phyloP scores from a whole-genome alignment of 2,329 filamentous ascomycete species.

The Trichoderma gracile region DNA sequence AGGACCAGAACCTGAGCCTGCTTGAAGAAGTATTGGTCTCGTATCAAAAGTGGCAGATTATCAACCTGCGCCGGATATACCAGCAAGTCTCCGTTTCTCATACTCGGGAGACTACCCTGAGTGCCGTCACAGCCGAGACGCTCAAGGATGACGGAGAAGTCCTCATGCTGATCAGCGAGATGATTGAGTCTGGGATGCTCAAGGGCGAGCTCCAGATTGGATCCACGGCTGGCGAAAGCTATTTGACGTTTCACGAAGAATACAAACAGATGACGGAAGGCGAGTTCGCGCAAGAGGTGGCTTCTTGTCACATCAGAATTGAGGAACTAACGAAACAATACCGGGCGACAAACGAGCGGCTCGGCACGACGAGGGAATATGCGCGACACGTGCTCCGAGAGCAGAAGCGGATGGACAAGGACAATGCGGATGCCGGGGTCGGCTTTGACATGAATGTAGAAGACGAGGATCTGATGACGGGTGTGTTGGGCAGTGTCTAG shows the following conservation, averaged over 20 bases:
- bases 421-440: slow-evolving; percentile 39
- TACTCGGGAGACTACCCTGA: slow-evolving; percentile 53
- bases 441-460: slow-evolving; percentile 53
- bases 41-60: slow-evolving; percentile 74
- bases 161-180: slow-evolving; percentile 51
- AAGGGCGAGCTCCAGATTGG: slow-evolving; percentile 53
- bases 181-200: slow-evolving; percentile 58
- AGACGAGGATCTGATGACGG: slow-evolving; percentile 64
- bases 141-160: slow-evolving; percentile 48
- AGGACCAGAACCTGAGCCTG: slow-evolving; percentile 73
- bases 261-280: slow-evolving; percentile 49
- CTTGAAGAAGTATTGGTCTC: slow-evolving; percentile 68
- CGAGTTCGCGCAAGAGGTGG: slow-evolving; percentile 52
- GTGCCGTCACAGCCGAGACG: slow-evolving; percentile 52
- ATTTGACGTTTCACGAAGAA: slow-evolving; percentile 53
- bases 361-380: slow-evolving; percentile 59
- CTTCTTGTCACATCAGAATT: slow-evolving; percentile 45
- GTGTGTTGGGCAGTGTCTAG: slow-evolving; percentile 35
- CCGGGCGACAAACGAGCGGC: slow-evolving; percentile 53
- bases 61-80: slow-evolving; percentile 72
- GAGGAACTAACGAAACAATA: slow-evolving; percentile 50
- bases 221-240: slow-evolving; percentile 44
- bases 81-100: slow-evolving; percentile 57
- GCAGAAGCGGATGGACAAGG: slow-evolving; percentile 49
- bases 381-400: slow-evolving; percentile 50